phyloP scores from a whole-genome alignment of 208 protist genomes.

The Trypanosoma rangeli region DNA sequence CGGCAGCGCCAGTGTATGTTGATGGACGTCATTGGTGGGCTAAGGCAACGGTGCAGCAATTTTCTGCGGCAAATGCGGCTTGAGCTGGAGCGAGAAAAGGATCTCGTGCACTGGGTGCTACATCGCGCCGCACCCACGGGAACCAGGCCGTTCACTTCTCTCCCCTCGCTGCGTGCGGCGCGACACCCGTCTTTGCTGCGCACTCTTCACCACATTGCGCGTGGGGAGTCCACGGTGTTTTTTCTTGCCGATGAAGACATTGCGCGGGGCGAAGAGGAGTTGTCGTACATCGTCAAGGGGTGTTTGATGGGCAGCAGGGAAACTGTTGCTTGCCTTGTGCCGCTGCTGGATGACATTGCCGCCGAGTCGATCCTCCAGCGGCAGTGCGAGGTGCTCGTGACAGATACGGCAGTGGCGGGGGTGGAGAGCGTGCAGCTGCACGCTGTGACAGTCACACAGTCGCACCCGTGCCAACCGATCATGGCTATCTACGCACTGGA shows the following conservation, averaged over 20 bases:
- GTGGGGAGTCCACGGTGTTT: constrained; percentile 11
- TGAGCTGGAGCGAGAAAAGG: constrained; percentile 39
- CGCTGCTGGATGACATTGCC: neutral
- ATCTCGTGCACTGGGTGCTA: constrained; percentile 58
- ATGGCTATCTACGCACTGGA: constrained; percentile 7
- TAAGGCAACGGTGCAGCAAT: constrained; percentile 40
- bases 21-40: constrained; percentile 31
- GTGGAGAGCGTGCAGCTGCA: constrained; percentile 9
- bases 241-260: neutral
- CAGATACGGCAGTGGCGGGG: neutral
- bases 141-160: neutral
- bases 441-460: neutral
- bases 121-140: constrained; percentile 32
- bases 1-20: constrained; percentile 18
- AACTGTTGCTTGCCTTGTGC: neutral
- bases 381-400: constrained; percentile 10
- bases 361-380: neutral
- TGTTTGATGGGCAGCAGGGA: constrained; percentile 18
- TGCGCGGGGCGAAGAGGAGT: constrained; percentile 1
- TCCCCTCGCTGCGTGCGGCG: constrained; percentile 29
- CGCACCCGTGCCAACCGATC: neutral
- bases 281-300: constrained; percentile 6
- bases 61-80: constrained; percentile 37
- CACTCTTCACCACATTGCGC: constrained; percentile 33
- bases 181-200: constrained; percentile 39